Evolutionary conservation across 768 basidiomycete species (phyloP), one percentile per base, ranked within the genome.

Genomic region (Amanita rimosa): DNA sequence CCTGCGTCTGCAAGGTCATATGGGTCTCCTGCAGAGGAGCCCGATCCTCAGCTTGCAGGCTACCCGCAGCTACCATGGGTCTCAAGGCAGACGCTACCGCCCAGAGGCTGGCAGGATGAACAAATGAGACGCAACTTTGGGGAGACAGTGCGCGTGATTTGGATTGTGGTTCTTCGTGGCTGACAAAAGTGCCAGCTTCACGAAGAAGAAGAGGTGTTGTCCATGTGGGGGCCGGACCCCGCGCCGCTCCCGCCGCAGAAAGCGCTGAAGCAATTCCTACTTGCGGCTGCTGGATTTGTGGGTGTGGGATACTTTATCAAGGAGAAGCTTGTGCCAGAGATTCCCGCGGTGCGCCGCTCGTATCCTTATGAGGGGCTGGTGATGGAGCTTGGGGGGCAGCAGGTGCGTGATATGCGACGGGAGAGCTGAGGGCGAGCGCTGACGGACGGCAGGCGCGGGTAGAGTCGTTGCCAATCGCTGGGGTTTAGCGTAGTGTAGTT

Each of bases 201-300:
- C 51, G 86, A 89, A 63, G 72, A 78, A 58, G 86, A 90, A 45
- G 89, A 92, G 57, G 68, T 85, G 19, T 64, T 83, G 49, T 87
- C 84, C 33, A 87, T 92, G 84, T 91, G 86, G 86, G 86, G 87
- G 21, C 87, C 87, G 17, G 89, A 92, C 58, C 68, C 78, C 24
- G 75, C 88, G 35, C 72, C 73, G 17, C 67, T 86, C 10, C 65
- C 71, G 10, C 80, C 85, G 21, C 62, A 71, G 6, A 71, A 62
- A 2, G 88, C 89, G 6, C 61, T 83, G 31, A 70, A 74, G 44
- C 83, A 84, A 39, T 84, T 92, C 59, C 55, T 74, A 10, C 61
- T 82, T 45, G 87, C 79, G 0, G 65, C 71, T 16, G 61, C 73
- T 21, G 75, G 74, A n/a, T 85, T 92, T 54, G 69, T 81, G 36